Conservation (phyloP, 1,139 yeast genomes). For the Torulaspora globosa region DNA sequence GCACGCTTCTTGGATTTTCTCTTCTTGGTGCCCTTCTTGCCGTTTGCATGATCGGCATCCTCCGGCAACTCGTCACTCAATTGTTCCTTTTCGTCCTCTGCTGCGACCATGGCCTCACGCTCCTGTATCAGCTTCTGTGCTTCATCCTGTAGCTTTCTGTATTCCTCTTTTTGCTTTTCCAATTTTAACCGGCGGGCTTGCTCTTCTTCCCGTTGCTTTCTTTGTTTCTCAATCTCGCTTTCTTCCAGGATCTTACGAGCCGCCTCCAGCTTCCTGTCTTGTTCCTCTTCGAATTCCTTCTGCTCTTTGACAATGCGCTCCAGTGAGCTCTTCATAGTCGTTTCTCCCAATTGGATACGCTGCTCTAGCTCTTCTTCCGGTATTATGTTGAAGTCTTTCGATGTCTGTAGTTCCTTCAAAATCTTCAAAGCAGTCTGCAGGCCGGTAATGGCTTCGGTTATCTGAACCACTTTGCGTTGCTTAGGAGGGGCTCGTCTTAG, state of each 20-base stretch:
- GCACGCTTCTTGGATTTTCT: conserved; percentile 22
- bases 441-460: conserved; percentile 54
- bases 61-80: conserved; percentile 34
- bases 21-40: conserved; percentile 25
- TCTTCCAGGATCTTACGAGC: conserved; percentile 44
- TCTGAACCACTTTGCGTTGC: conserved; percentile 59
- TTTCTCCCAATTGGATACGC: conserved; percentile 79
- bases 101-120: conserved; percentile 37
- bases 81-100: conserved; percentile 39
- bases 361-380: conserved; percentile 72
- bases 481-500: conserved; percentile 59
- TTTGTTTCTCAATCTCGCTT: conserved; percentile 58
- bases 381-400: conserved; percentile 61
- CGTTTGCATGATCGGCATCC: conserved; percentile 26
- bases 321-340: conserved; percentile 68
- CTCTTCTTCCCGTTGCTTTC: conserved; percentile 44
- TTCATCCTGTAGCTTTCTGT: conserved; percentile 69
- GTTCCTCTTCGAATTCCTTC: conserved; percentile 55
- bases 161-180: conserved; percentile 51
- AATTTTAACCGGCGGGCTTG: conserved; percentile 46
- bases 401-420: conserved; percentile 58
- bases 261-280: conserved; percentile 60
- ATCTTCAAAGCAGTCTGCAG: conserved; percentile 60
- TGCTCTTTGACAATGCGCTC: conserved; percentile 72
- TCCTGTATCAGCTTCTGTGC: conserved; percentile 55